Evolutionary conservation across 768 basidiomycete genomes (phyloP).

Genomic region (Kwoniella sp.): DNA sequence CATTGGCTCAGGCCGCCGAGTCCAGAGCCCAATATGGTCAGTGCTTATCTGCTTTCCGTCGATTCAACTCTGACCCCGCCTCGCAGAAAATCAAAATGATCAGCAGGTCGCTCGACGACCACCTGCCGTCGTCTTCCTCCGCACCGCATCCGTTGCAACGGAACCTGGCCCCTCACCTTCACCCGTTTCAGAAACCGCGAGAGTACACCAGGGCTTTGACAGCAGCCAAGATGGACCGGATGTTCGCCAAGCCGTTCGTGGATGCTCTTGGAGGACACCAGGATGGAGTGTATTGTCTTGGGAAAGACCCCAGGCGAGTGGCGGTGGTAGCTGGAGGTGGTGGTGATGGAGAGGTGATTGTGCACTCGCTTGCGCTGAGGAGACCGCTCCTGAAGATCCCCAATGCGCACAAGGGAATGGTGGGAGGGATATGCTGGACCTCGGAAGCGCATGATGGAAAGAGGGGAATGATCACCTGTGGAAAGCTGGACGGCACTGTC

Average conservation of each 20-base stretch:
- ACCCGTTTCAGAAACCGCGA: slow-evolving; percentile 86
- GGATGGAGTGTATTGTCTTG: slow-evolving; percentile 85
- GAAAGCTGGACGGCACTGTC: slow-evolving; percentile 47
- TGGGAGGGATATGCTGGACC: slow-evolving; percentile 50
- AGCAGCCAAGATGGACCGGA: slow-evolving; percentile 92
- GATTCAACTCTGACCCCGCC: no score
- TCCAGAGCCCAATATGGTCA: no score
- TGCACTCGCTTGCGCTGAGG: slow-evolving; percentile 58
- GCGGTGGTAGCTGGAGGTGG: slow-evolving; percentile 81
- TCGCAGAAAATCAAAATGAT: slow-evolving; percentile 50
- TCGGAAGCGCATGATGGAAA: slow-evolving; percentile 44
- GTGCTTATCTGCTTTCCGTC: no score
- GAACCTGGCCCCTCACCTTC: slow-evolving; percentile 90
- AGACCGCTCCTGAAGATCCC: slow-evolving; percentile 50
- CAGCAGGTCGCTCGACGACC: slow-evolving; percentile 48
- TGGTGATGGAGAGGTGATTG: slow-evolving; percentile 89
- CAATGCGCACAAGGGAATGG: slow-evolving; percentile 50
- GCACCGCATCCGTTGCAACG: slow-evolving; percentile 65
- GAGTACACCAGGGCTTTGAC: slow-evolving; percentile 92
- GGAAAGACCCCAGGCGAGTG: slow-evolving; percentile 64
- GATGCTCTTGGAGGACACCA: slow-evolving; percentile 84
- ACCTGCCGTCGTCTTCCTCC: slow-evolving; percentile 47
- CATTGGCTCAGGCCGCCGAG: no score
- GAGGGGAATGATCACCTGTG: slow-evolving; percentile 47
- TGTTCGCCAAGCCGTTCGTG: slow-evolving; percentile 97